phyloP scores from a whole-genome alignment of 371 early-diverging fungal genomes.

The Quaeritorhiza haematococci region DNA sequence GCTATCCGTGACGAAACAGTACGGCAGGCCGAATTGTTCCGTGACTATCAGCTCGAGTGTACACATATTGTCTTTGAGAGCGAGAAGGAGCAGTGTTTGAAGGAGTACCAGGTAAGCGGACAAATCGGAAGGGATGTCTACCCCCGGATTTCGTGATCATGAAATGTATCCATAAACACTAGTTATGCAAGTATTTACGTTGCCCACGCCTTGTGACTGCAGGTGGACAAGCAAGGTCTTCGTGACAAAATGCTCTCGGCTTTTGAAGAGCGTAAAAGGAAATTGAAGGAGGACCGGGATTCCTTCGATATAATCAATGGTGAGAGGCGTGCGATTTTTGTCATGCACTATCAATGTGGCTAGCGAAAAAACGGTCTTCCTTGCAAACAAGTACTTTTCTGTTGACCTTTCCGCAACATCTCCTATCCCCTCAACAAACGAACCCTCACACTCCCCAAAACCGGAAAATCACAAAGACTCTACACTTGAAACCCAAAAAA shows the following conservation, averaged over 20 bases:
- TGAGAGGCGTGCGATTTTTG: no score
- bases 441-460: no score
- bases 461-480: no score
- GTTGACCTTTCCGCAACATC: no score
- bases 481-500: no score
- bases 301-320: constrained; percentile 67
- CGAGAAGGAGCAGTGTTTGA: constrained; percentile 24
- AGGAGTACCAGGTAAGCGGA: constrained; percentile 40
- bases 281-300: constrained; percentile 78
- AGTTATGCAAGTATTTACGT: neutral
- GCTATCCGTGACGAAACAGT: constrained; percentile 50
- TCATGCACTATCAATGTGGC: no score
- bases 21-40: constrained; percentile 49
- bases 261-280: constrained; percentile 70
- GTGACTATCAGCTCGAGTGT: constrained; percentile 64
- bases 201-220: constrained; percentile 8
- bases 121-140: neutral
- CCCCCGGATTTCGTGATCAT: constrained; percentile 35
- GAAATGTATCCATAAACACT: constrained; percentile 25
- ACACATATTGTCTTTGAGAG: constrained; percentile 43
- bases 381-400: no score
- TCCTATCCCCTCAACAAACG: no score
- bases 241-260: constrained; percentile 66
- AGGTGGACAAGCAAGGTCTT: constrained; percentile 63
- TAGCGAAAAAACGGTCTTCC: no score